phyloP scores from a whole-genome alignment of 768 basidiomycete genomes.

The Coprinopsis sp. region DNA sequence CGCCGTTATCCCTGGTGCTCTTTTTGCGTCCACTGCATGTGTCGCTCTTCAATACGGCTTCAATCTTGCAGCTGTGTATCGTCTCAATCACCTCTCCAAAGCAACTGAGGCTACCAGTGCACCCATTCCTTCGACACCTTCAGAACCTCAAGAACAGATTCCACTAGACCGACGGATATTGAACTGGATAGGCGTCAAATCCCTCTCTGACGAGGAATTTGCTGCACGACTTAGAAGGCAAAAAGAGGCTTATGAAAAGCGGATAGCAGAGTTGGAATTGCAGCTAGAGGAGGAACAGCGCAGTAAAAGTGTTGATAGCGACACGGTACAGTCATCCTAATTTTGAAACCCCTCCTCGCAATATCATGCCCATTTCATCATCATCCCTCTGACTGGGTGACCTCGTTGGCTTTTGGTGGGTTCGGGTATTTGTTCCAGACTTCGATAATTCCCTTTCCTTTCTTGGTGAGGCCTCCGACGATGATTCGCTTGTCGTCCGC shows the following conservation, averaged over 20 bases:
- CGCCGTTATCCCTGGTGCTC: constrained; percentile 53
- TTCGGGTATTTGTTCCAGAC: constrained; percentile 43
- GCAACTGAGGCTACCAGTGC: too few relatives aligned
- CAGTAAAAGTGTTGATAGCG: constrained; percentile 2
- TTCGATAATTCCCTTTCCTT: constrained; percentile 61
- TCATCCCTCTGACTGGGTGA: not conserved
- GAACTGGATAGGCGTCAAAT: constrained; percentile 44
- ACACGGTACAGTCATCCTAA: not conserved
- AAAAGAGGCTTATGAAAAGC: constrained; percentile 47
- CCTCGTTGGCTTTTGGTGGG: constrained; percentile 3
- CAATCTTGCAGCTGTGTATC: constrained; percentile 62
- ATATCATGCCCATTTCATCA: not conserved
- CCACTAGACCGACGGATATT: constrained; percentile 39
- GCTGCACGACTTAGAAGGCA: constrained; percentile 52
- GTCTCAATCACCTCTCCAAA: constrained; percentile 53
- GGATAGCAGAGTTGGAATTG: constrained; percentile 55
- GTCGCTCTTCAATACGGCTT: constrained; percentile 59
- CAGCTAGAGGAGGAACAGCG: constrained; percentile 31
- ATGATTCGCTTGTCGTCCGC: constrained; percentile 43
- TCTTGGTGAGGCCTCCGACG: constrained; percentile 57
- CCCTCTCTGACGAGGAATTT: constrained; percentile 71
- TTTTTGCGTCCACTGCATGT: constrained; percentile 56
- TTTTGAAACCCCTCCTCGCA: constrained; percentile 1
- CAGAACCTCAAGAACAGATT: too few relatives aligned
- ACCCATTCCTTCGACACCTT: too few relatives aligned